Base-by-base conservation (phyloP, 2,329 filamentous ascomycete species). In the Hymenotorrendiella dingleyae region DNA sequence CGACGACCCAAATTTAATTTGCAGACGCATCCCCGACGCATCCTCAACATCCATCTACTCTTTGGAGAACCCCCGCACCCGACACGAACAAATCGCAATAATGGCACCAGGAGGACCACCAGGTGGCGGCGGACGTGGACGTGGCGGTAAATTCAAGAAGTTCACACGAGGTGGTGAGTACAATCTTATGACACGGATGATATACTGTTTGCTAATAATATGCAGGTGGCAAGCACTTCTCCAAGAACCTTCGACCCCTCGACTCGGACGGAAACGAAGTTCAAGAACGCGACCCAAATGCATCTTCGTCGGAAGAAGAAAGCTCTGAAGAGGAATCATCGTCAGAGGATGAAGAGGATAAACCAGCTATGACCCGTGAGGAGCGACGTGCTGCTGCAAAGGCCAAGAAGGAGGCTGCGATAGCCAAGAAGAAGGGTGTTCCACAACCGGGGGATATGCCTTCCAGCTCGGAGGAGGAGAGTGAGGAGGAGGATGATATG, bases 111-210 rank as follows among this genome's bases (percentile, higher is more conserved):
- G 60, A 54, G 60, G 60, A 54, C 57, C 60, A 36, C 56, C 59
- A 55, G 61, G 58, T 29, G 54, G 42, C 21, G 54, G 42, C 47
- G 65, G 66, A 55, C 64, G 65, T 54, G 89, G 87, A 56, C 85
- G 90, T 62, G 89, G 85, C 59, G 88, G 90, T 67, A 97, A 97
- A 70, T 95, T 91, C 67, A 86, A 81, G 71, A 97, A 96, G 73
- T 88, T 84, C 55, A 89, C 87, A 56, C 78, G 91, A 68, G 91
- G 91, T 75, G 90, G 91, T 91, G 69, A 56, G 76, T 19, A 12
- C 32, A 21, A 12, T 28, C 24, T 29, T 14, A 22, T 21, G 8
- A n/a, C 14, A 28, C 16, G 20, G 30, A n/a, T 9, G 3, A 21
- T 21, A 9, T 29, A 16, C 23, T 30, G 17, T 29, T 27, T 30